These are phyloP conservation scores for Fomitiporia mediterranea DNA, from an alignment of 1,284 basidiomycete species.

Conservation along the genomic window DNA sequence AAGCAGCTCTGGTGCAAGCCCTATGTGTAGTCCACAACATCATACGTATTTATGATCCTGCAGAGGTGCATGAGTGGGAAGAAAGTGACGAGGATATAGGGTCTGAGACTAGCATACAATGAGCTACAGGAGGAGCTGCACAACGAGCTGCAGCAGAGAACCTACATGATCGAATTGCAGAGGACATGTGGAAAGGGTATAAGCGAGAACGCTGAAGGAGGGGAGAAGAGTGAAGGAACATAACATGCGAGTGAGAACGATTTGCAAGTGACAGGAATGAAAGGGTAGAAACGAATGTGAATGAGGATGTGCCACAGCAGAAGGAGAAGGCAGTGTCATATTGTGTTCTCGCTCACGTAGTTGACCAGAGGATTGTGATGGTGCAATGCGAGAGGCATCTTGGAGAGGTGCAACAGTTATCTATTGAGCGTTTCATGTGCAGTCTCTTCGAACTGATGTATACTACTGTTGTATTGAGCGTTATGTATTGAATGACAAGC, in stretches of 20 bases:
- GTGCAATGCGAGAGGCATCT: no score
- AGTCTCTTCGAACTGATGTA: no score
- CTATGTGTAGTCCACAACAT: slow-evolving; percentile 37
- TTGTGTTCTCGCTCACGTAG: no score
- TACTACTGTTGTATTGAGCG: no score
- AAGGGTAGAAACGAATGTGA: no score
- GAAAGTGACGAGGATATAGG: slow-evolving; percentile 5
- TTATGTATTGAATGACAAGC: no score
- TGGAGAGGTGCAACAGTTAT: no score
- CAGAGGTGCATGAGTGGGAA: background rate
- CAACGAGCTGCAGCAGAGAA: slow-evolving; percentile 4
- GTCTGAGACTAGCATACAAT: background rate
- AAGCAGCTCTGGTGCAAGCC: slow-evolving; percentile 30
- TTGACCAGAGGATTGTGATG: no score
- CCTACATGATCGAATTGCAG: slow-evolving; percentile 18
- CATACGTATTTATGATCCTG: slow-evolving; percentile 31
- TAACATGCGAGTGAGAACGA: background rate
- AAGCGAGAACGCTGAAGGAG: slow-evolving; percentile 15
- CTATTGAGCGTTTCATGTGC: no score
- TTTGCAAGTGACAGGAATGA: background rate
- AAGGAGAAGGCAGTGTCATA: no score
- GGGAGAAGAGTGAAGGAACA: background rate
- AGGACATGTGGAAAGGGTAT: slow-evolving; percentile 23
- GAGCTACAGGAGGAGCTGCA: background rate
- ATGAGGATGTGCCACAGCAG: no score